Evolutionary conservation across 495 filamentous ascomycete genomes (phyloP), one percentile per base, ranked within the genome.

Genomic region (Entonaema liquescens): DNA sequence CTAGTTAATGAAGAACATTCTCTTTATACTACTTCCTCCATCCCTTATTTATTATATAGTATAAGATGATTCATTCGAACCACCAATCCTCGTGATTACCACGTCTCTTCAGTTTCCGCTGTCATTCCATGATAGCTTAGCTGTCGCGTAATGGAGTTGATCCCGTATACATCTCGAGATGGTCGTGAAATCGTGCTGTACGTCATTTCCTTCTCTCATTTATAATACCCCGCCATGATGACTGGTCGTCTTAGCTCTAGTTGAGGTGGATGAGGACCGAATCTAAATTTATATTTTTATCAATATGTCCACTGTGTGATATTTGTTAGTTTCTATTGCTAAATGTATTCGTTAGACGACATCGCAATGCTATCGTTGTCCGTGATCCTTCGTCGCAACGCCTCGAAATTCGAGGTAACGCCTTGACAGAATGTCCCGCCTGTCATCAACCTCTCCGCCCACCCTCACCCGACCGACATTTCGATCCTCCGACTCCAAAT

Each of bases 281-380:
- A 25, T 53, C 4, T 9, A 11, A 53, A 28, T 19, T 19, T 11
- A 29, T 44, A 38, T 59, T 33, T 44, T 42, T 13, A 36, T 23
- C 26, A 21, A 40, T 59, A n/a, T 33, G 9, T 31, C 21, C 25
- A 25, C 21, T 56, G 5, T 29, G 23, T 50, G 17, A 62, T 28
- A 40, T 25, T 55, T n/a, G 1, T 49, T 61, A 47, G 42, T 23
- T 54, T 61, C 50, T 50, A 21, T 11, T 64, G n/a, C 38, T 58
- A 60, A 60, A 62, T 50, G 44, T 19, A 53, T 42, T 23, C 17
- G 28, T 53, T 72, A 98, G 95, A 29, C 95, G 95, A 70, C 93
- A 97, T 77, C 90, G 94, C 74, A 91, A 95, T 77, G 90, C 94
- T 3, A 89, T 99, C 58, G 96, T 99, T 21, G 88, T 98, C 53